Conservation (phyloP, 2,329 filamentous ascomycete genomes). For the Paraconiothyrium sp. region DNA sequence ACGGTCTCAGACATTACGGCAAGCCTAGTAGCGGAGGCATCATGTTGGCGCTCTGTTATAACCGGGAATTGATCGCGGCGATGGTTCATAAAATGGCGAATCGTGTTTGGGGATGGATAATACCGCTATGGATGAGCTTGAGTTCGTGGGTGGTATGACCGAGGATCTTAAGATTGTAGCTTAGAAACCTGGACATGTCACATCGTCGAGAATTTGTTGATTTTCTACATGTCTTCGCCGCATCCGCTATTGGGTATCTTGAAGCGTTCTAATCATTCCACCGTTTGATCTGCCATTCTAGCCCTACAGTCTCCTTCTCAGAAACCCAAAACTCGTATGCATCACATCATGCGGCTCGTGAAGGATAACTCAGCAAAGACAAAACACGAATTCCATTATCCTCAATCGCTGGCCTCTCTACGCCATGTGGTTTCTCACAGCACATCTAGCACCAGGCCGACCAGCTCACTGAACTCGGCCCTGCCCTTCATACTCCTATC, state of each 20-base stretch:
- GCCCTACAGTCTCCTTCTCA: neutral
- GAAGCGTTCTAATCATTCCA: neutral
- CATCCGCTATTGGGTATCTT: neutral
- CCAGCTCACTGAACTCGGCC: constrained; percentile 54
- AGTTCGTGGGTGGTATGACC: constrained; percentile 43
- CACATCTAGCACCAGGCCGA: constrained; percentile 53
- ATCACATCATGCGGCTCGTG: neutral
- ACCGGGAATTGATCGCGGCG: constrained; percentile 45
- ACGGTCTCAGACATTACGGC: constrained; percentile 47
- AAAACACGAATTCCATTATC: neutral
- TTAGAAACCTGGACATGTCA: constrained; percentile 50
- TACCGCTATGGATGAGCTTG: constrained; percentile 50
- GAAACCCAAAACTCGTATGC: neutral
- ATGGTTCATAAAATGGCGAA: constrained; percentile 53
- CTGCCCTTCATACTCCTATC: constrained; percentile 61
- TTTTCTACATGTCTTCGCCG: constrained; percentile 10
- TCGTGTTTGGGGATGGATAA: constrained; percentile 49
- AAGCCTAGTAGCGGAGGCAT: constrained; percentile 51
- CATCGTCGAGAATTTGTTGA: constrained; percentile 37
- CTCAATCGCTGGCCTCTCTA: neutral
- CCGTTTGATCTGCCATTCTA: neutral
- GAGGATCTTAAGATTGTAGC: constrained; percentile 51
- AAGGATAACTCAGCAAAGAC: neutral
- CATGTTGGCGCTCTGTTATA: constrained; percentile 48
- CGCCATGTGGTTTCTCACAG: constrained; percentile 30